Conservation (phyloP, 495 filamentous ascomycete genomes). For the Daldinia bambusicola region DNA sequence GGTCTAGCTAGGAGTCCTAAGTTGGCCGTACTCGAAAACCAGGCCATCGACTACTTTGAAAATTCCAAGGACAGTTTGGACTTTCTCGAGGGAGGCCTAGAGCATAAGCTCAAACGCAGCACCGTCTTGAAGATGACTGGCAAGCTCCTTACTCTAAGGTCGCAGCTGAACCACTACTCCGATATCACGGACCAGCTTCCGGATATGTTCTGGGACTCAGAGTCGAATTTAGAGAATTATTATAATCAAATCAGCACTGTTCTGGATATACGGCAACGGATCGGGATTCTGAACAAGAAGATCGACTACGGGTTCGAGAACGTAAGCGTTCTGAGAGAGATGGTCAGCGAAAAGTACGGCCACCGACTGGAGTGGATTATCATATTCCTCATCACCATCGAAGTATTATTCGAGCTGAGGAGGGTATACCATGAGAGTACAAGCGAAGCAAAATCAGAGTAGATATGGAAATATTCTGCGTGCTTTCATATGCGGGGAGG, state of each 20-base stretch:
- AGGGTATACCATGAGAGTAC: slow-evolving; percentile 58
- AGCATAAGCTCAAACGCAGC: slow-evolving; percentile 72
- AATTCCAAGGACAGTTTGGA: slow-evolving; percentile 69
- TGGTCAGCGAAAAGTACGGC: slow-evolving; percentile 88
- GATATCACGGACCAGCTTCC: slow-evolving; percentile 95
- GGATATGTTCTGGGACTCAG: slow-evolving; percentile 95
- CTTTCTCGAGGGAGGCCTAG: slow-evolving; percentile 79
- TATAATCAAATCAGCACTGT: slow-evolving; percentile 92
- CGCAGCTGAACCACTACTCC: slow-evolving; percentile 95
- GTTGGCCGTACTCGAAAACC: slow-evolving; percentile 88
- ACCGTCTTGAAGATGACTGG: slow-evolving; percentile 94
- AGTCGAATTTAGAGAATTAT: slow-evolving; percentile 87
- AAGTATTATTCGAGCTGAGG: slow-evolving; percentile 74
- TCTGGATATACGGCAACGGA: slow-evolving; percentile 90
- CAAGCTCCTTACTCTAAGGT: slow-evolving; percentile 87
- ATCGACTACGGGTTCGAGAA: slow-evolving; percentile 98
- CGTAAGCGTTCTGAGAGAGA: slow-evolving; percentile 85
- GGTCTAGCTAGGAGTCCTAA: slow-evolving; percentile 96
- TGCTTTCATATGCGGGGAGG: not conserved
- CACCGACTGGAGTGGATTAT: slow-evolving; percentile 96
- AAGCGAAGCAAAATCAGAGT: slow-evolving; percentile 8
- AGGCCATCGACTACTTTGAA: slow-evolving; percentile 84
- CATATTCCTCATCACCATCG: slow-evolving; percentile 90
- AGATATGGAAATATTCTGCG: not conserved
- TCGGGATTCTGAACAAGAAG: slow-evolving; percentile 92